Conservation (phyloP, 192 early-diverging fungal genomes). For the Coemansia sp. region DNA sequence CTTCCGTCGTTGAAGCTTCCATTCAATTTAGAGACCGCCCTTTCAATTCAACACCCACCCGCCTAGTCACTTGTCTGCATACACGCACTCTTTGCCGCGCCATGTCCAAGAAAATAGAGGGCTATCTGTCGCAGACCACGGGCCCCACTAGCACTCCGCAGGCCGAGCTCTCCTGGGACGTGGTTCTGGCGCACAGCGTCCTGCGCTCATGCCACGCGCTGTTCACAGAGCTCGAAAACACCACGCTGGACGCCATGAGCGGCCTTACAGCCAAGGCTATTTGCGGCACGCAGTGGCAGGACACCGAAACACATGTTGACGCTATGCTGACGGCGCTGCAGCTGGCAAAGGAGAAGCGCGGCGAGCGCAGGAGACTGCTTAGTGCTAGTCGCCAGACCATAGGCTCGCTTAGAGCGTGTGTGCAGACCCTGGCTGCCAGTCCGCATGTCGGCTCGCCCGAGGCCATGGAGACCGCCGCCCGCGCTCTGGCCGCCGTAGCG, state of each 20-base stretch:
- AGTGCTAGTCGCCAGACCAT: constrained; percentile 22
- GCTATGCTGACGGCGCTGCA: constrained; percentile 13
- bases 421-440: constrained; percentile 11
- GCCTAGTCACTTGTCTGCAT: too few relatives aligned
- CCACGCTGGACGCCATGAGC: constrained; percentile 8
- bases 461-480: constrained; percentile 1
- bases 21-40: too few relatives aligned
- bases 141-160: too few relatives aligned
- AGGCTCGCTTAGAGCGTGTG: constrained; percentile 19
- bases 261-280: constrained; percentile 2
- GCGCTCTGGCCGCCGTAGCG: too few relatives aligned
- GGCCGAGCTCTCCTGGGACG: constrained; percentile 5
- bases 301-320: constrained; percentile 9
- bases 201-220: constrained; percentile 31
- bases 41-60: too few relatives aligned
- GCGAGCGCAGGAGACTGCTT: constrained; percentile 1
- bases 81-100: too few relatives aligned
- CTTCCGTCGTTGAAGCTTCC: too few relatives aligned
- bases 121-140: constrained; percentile 16
- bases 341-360: not conserved
- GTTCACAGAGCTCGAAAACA: constrained; percentile 18
- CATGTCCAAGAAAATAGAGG: constrained; percentile 19
- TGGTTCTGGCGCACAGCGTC: constrained; percentile 16
- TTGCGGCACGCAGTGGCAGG: constrained; percentile 16
- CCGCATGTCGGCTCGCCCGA: too few relatives aligned